Evolutionary conservation across 192 early-diverging fungal species (phyloP).

Genomic region (Powellomyces hirtus): DNA sequence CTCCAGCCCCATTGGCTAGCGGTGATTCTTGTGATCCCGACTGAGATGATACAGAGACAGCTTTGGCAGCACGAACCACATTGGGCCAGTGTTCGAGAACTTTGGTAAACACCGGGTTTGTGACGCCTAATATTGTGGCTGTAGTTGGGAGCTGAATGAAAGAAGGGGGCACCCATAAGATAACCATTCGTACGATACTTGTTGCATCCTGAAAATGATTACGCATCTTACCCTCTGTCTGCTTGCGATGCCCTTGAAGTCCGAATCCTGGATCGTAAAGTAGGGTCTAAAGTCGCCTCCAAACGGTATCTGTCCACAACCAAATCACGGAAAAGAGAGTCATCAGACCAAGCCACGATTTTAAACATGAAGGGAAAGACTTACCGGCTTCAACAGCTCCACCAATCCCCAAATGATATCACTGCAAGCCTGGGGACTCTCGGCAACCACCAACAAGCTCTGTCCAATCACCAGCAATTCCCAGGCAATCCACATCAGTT

Average conservation of each 20-base stretch:
- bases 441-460: slow-evolving; percentile 83
- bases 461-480: slow-evolving; percentile 92
- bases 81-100: slow-evolving; percentile 92
- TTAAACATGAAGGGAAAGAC: slow-evolving; percentile 1
- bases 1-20: neutral
- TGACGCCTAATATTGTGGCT: slow-evolving; percentile 87
- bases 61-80: slow-evolving; percentile 62
- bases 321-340: neutral
- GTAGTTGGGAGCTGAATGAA: slow-evolving; percentile 68
- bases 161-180: too few species aligned
- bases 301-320: slow-evolving; percentile 69
- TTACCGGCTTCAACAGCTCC: slow-evolving; percentile 90
- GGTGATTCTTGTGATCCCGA: neutral
- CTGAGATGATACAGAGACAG: neutral
- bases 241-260: slow-evolving; percentile 73
- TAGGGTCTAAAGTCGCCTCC: slow-evolving; percentile 97
- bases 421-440: slow-evolving; percentile 84
- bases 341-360: neutral
- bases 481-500: slow-evolving; percentile 87
- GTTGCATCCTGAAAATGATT: neutral
- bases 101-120: slow-evolving; percentile 92
- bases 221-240: slow-evolving; percentile 39
- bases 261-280: slow-evolving; percentile 94
- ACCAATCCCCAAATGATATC: slow-evolving; percentile 78
- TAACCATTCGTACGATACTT: neutral